Evolutionary conservation across 1,284 basidiomycete genomes (phyloP).

Genomic region (Neolentinus lepideus): DNA sequence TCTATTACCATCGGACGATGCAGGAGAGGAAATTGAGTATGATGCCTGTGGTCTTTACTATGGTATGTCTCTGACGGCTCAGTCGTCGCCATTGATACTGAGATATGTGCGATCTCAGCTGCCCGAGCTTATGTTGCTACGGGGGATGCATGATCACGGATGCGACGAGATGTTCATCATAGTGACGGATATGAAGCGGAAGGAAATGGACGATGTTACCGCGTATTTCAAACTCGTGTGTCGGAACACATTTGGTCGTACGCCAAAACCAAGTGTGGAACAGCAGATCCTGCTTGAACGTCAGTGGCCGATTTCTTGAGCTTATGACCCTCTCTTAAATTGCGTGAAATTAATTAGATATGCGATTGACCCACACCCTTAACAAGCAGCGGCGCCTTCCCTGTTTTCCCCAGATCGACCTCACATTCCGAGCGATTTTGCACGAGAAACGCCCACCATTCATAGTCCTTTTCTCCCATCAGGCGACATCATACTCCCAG

Average conservation of each 20-base stretch:
- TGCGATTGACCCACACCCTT: slow-evolving; percentile 56
- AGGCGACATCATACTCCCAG: slow-evolving; percentile 71
- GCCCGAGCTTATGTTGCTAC: slow-evolving; percentile 67
- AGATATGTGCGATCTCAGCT: slow-evolving; percentile 32
- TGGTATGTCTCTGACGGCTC: slow-evolving; percentile 35
- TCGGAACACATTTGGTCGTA: slow-evolving; percentile 48
- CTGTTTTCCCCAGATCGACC: slow-evolving; percentile 72
- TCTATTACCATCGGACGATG: slow-evolving; percentile 69
- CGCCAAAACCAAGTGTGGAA: slow-evolving; percentile 59
- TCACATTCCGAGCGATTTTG: slow-evolving; percentile 62
- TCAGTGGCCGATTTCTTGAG: slow-evolving; percentile 22
- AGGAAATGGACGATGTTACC: slow-evolving; percentile 71
- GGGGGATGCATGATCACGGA: slow-evolving; percentile 70
- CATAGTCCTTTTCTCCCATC: slow-evolving; percentile 68
- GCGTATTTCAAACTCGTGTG: slow-evolving; percentile 70
- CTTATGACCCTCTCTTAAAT: not conserved
- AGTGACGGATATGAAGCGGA: slow-evolving; percentile 65
- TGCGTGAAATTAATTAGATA: slow-evolving; percentile 34
- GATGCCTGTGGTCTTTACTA: slow-evolving; percentile 74
- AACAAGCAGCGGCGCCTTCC: slow-evolving; percentile 59
- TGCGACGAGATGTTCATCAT: slow-evolving; percentile 72
- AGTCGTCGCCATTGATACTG: not conserved
- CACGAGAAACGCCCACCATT: slow-evolving; percentile 68
- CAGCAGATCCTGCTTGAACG: slow-evolving; percentile 60
- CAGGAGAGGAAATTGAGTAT: slow-evolving; percentile 61